Evolutionary conservation across 164 flowering plant species (phyloP).

Genomic region (Paratinospora sagittata): DNA sequence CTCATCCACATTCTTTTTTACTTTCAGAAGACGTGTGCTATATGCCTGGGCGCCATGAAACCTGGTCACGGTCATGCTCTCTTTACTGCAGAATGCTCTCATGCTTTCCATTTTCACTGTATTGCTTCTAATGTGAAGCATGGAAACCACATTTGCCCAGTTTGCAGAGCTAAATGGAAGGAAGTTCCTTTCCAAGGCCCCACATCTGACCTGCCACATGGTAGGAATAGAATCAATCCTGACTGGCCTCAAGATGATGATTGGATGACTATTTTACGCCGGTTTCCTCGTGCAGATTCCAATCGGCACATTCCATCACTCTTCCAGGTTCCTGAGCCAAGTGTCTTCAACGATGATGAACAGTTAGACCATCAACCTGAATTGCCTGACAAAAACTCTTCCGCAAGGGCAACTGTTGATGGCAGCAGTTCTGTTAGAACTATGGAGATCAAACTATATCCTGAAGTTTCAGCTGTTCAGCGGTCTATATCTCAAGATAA

Average conservation of each 20-base stretch:
- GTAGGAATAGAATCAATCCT: slow-evolving; percentile 37
- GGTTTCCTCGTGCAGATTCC: slow-evolving; percentile 34
- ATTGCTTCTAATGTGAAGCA: slow-evolving; percentile 87
- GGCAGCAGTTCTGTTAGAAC: slow-evolving; percentile 15
- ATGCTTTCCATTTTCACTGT: slow-evolving; percentile 89
- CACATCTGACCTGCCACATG: slow-evolving; percentile 26
- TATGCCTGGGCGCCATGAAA: slow-evolving; percentile 74
- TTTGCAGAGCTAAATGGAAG: slow-evolving; percentile 95
- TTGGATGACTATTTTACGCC: slow-evolving; percentile 41
- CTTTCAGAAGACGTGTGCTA: slow-evolving; percentile 78
- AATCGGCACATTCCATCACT: slow-evolving; percentile 35
- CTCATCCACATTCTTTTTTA: slow-evolving; percentile 7
- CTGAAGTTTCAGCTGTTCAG: slow-evolving; percentile 69
- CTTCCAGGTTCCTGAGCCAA: slow-evolving; percentile 54
- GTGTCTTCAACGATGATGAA: slow-evolving; percentile 69
- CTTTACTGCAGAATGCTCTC: slow-evolving; percentile 95
- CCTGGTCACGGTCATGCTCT: slow-evolving; percentile 88
- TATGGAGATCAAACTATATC: slow-evolving; percentile 53
- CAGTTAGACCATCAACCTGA: slow-evolving; percentile 30
- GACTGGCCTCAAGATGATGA: slow-evolving; percentile 49
- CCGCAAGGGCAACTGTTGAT: slow-evolving; percentile 12
- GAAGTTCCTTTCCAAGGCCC: slow-evolving; percentile 74
- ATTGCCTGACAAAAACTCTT: slow-evolving; percentile 12
- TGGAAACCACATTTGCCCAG: slow-evolving; percentile 83
- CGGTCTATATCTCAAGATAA: slow-evolving; percentile 37